Percentiles rank a stretch among this genome's conserved stretches.
These are phyloP conservation scores for Cyclotella cryptica DNA, from an alignment of 108 stramenopile genomes.

Conservation along the genomic window DNA sequence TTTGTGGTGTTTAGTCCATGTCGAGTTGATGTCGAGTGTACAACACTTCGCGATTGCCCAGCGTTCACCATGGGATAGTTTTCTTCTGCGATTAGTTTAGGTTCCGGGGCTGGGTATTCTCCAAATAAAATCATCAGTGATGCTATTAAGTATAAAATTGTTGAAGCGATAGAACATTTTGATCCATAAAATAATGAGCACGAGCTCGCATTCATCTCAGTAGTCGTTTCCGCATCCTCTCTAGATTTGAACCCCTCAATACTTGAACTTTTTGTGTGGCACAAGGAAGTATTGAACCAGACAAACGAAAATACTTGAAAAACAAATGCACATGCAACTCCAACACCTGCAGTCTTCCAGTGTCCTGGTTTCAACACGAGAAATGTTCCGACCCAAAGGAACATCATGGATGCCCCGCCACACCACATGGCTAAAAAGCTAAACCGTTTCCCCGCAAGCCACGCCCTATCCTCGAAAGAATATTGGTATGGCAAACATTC, in stretches of 20 bases:
- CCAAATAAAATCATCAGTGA: conserved; percentile 24
- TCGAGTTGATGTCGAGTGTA: too few species aligned
- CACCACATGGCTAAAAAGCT: conserved; percentile 35
- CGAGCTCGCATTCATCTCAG: conserved; percentile 22
- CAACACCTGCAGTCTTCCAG: conserved; percentile 41
- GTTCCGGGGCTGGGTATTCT: conserved; percentile 43
- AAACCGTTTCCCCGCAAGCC: conserved; percentile 41
- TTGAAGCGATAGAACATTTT: conserved; percentile 45
- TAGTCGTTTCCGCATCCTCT: conserved; percentile 7
- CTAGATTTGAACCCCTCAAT: conserved; percentile 33
- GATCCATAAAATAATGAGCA: conserved; percentile 52
- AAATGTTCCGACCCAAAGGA: conserved; percentile 46
- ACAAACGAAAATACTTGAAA: conserved; percentile 36
- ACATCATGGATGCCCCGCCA: conserved; percentile 43
- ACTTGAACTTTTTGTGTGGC: conserved; percentile 33
- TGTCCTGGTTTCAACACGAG: conserved; percentile 27
- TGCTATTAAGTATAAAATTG: conserved; percentile 26
- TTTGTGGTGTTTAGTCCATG: too few species aligned
- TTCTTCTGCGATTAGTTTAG: conserved; percentile 48
- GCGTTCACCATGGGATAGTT: conserved; percentile 12
- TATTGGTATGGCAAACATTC: conserved; percentile 28
- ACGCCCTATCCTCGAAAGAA: conserved; percentile 27
- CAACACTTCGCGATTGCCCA: neutral
- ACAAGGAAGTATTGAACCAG: conserved; percentile 48
- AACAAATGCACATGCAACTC: conserved; percentile 17